Percentiles rank a stretch among this genome's conserved stretches.
Conservation (phyloP, 805 yeast species). For the Ogataea henricii region DNA sequence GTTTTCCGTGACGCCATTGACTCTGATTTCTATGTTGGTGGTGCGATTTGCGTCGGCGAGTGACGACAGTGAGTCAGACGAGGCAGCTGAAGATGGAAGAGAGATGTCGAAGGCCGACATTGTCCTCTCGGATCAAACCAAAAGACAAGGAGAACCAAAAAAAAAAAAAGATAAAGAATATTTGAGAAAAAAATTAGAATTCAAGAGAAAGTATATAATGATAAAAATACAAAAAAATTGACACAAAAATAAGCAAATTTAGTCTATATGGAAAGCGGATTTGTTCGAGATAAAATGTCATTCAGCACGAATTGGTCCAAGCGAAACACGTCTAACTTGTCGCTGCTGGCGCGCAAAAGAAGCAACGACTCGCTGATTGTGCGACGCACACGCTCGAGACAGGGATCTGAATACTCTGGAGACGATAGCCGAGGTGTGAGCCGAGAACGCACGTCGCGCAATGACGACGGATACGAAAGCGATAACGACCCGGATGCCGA, state of each 20-base stretch:
- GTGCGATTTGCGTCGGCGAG: slow-evolving; percentile 3
- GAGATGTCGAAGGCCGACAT: slow-evolving; percentile 1
- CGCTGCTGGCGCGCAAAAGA: slow-evolving; percentile 13
- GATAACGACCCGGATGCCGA: slow-evolving; percentile 26
- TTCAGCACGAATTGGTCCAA: slow-evolving; percentile 1
- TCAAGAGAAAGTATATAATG: neutral
- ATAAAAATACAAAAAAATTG: neutral
- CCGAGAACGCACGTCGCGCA: neutral
- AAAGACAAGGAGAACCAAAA: neutral
- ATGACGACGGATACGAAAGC: slow-evolving; percentile 10
- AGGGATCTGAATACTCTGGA: neutral
- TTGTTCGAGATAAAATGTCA: slow-evolving; percentile 1
- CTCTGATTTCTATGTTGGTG: slow-evolving; percentile 2
- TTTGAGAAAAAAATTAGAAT: slow-evolving; percentile 3
- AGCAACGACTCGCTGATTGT: slow-evolving; percentile 15
- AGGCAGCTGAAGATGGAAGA: neutral
- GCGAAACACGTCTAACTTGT: slow-evolving; percentile 11
- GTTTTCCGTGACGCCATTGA: slow-evolving; percentile 5
- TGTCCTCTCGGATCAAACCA: neutral
- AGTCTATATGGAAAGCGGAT: too few relatives aligned
- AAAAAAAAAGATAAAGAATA: neutral
- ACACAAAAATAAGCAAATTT: neutral
- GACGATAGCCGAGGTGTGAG: neutral
- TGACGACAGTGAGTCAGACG: slow-evolving; percentile 6
- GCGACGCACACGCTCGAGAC: slow-evolving; percentile 5